A percentile compares a stretch with the other conserved stretches of the same genome.
These are phyloP conservation scores for Mollisiaceae sp. DNA, from an alignment of 2,329 filamentous ascomycete genomes.

Conservation along the genomic window DNA sequence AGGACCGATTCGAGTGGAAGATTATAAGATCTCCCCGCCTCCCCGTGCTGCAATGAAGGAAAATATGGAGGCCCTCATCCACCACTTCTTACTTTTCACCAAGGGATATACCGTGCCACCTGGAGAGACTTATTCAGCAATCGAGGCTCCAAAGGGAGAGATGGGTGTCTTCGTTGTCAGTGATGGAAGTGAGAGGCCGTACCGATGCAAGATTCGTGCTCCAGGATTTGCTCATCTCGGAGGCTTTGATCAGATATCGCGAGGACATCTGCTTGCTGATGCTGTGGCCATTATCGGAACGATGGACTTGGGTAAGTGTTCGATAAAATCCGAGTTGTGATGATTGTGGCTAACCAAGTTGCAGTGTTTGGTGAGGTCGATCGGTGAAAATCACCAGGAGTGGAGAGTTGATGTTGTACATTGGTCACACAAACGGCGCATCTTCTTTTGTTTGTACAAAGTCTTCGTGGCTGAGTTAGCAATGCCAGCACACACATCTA, in stretches of 20 bases:
- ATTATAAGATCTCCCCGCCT: slow-evolving; percentile 97
- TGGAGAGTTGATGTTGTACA: slow-evolving; percentile 32
- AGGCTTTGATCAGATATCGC: slow-evolving; percentile 91
- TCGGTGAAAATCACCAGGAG: slow-evolving; percentile 48
- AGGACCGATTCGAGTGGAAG: slow-evolving; percentile 92
- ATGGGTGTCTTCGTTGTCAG: slow-evolving; percentile 98
- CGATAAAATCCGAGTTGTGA: slow-evolving; percentile 7
- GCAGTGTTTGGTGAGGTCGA: slow-evolving; percentile 54
- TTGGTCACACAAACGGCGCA: slow-evolving; percentile 25
- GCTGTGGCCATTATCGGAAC: slow-evolving; percentile 94
- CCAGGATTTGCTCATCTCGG: slow-evolving; percentile 94
- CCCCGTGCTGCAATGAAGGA: slow-evolving; percentile 99
- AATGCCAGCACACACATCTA: slow-evolving; percentile 29
- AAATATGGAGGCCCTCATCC: slow-evolving; percentile 99
- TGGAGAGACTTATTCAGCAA: slow-evolving; percentile 96
- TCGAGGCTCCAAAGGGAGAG: slow-evolving; percentile 99
- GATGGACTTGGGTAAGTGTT: slow-evolving; percentile 78
- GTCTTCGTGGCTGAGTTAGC: slow-evolving; percentile 35
- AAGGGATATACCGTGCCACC: slow-evolving; percentile 98
- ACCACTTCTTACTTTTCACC: slow-evolving; percentile 98
- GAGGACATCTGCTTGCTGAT: slow-evolving; percentile 93
- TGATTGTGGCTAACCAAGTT: slow-evolving; percentile 29
- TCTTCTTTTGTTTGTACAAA: slow-evolving; percentile 36
- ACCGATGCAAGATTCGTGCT: slow-evolving; percentile 96
- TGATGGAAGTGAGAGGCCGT: slow-evolving; percentile 94